Percentiles rank a stretch among this genome's conserved stretches.
These are phyloP conservation scores for Candida piceae DNA, from an alignment of 805 yeast species.

Conservation along the genomic window DNA sequence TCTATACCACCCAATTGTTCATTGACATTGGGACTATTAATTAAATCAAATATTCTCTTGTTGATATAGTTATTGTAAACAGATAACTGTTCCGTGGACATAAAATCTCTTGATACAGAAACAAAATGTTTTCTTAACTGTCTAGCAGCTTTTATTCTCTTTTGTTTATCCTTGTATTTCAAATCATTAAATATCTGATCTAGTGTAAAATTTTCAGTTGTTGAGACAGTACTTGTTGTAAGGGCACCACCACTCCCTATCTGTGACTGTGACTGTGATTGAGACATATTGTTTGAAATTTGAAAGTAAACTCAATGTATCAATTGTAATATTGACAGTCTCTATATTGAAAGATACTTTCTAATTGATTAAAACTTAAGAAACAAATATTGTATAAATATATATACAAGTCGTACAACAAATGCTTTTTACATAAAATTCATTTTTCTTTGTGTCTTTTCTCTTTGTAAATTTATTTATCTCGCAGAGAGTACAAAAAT, in stretches of 20 bases:
- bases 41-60: conserved; percentile 78
- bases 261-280: conserved; percentile 9
- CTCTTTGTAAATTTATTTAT: no score
- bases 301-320: no score
- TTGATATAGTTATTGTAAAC: conserved; percentile 81
- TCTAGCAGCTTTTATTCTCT: conserved; percentile 52
- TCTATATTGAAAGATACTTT: no score
- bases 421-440: no score
- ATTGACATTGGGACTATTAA: conserved; percentile 64
- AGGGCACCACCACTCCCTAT: conserved; percentile 2
- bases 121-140: conserved; percentile 68
- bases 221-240: conserved; percentile 2
- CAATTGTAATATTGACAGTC: no score
- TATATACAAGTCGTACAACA: no score
- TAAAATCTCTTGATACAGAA: conserved; percentile 66
- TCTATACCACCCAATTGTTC: conserved; percentile 87
- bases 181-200: conserved; percentile 50
- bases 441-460: no score
- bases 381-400: no score
- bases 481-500: no score
- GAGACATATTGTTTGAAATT: conserved; percentile 13
- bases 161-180: conserved; percentile 37
- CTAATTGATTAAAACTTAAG: no score
- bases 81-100: conserved; percentile 75
- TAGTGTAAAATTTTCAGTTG: conserved; percentile 42